Percentiles rank a stretch among this genome's conserved stretches.
Evolutionary conservation across 2,329 filamentous ascomycete species (phyloP).

Genomic region (Fusarium tuaranense): DNA sequence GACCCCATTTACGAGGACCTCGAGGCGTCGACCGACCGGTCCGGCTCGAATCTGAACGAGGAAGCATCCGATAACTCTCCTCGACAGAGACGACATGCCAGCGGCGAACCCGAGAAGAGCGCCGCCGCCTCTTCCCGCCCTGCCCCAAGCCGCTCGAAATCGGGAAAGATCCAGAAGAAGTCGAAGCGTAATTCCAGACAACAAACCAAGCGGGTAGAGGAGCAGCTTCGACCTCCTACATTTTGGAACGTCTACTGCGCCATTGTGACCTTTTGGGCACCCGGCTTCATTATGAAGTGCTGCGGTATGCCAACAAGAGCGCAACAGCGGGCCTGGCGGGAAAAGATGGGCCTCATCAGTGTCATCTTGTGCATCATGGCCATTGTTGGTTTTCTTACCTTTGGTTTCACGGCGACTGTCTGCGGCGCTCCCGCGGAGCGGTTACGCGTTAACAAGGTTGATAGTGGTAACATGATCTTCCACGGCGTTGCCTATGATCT

Average conservation of each 20-base stretch:
- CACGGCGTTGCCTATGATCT: constrained; percentile 93
- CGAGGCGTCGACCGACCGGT: constrained; percentile 71
- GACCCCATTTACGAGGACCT: constrained; percentile 87
- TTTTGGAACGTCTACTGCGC: constrained; percentile 97
- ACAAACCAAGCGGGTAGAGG: constrained; percentile 65
- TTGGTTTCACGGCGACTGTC: constrained; percentile 92
- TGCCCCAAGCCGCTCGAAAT: constrained; percentile 54
- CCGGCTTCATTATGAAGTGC: constrained; percentile 84
- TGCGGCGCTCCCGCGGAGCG: constrained; percentile 80
- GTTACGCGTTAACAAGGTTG: constrained; percentile 85
- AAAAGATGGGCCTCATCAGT: constrained; percentile 97
- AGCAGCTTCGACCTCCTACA: constrained; percentile 82
- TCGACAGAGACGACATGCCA: constrained; percentile 50
- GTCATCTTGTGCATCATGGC: constrained; percentile 90
- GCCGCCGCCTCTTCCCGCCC: constrained; percentile 48
- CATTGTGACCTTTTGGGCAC: constrained; percentile 94
- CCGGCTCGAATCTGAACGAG: constrained; percentile 60
- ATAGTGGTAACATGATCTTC: constrained; percentile 91
- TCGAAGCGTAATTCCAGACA: constrained; percentile 58
- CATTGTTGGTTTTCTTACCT: constrained; percentile 94
- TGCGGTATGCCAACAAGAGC: constrained; percentile 88
- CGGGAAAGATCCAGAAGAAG: constrained; percentile 74
- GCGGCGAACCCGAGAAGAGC: constrained; percentile 50
- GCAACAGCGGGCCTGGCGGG: constrained; percentile 93
- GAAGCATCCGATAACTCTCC: constrained; percentile 59